Conservation (phyloP, 2,329 filamentous ascomycete species). For the Boeremia exigua region DNA sequence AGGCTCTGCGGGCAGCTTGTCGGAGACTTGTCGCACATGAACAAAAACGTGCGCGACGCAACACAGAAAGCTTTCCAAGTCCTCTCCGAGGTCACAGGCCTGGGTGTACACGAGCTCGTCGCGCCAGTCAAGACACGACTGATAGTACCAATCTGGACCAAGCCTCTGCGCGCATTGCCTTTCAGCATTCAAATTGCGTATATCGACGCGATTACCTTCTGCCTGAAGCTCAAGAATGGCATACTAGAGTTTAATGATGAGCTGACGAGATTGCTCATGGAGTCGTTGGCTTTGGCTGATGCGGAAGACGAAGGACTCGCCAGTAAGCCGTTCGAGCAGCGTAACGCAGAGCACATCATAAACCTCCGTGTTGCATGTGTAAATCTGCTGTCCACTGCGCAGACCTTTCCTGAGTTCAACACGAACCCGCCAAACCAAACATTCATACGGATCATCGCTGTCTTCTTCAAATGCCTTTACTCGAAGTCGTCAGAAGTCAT, state of each 20-base stretch:
- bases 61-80: slow-evolving; percentile 81
- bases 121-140: slow-evolving; percentile 89
- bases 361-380: slow-evolving; percentile 92
- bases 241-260: slow-evolving; percentile 93
- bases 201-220: slow-evolving; percentile 96
- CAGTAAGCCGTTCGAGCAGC: slow-evolving; percentile 84
- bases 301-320: slow-evolving; percentile 92
- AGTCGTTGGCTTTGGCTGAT: slow-evolving; percentile 91
- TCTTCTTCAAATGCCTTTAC: slow-evolving; percentile 98
- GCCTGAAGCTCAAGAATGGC: slow-evolving; percentile 84
- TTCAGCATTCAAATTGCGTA: slow-evolving; percentile 97
- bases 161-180: slow-evolving; percentile 88
- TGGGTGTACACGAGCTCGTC: slow-evolving; percentile 86
- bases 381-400: slow-evolving; percentile 88
- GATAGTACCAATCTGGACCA: slow-evolving; percentile 91
- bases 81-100: slow-evolving; percentile 77
- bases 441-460: slow-evolving; percentile 74
- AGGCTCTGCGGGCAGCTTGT: slow-evolving; percentile 85
- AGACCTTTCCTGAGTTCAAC: slow-evolving; percentile 89
- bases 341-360: slow-evolving; percentile 94
- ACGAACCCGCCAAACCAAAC: slow-evolving; percentile 72
- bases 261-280: slow-evolving; percentile 86
- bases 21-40: slow-evolving; percentile 91
- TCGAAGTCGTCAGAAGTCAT: slow-evolving; percentile 92
- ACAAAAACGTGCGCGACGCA: slow-evolving; percentile 88